A percentile compares a stretch with the other conserved stretches of the same genome.
phyloP scores from a whole-genome alignment of 2,329 filamentous ascomycete genomes.

The Emmonsiellopsis sp. region DNA sequence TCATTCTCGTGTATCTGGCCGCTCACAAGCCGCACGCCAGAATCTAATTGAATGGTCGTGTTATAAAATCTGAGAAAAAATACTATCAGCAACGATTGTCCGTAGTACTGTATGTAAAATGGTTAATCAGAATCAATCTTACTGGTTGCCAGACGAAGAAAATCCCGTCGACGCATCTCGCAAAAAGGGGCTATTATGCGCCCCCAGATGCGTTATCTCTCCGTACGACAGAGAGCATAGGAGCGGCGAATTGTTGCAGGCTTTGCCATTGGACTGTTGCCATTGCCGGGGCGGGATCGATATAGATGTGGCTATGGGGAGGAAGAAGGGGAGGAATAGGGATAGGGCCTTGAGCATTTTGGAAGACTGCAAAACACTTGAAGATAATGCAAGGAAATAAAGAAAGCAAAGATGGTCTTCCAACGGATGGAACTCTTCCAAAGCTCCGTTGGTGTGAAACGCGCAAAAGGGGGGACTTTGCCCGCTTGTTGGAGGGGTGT shows the following conservation, averaged over 20 bases:
- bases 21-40: conserved; percentile 62
- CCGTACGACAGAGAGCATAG: conserved; percentile 64
- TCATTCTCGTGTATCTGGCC: conserved; percentile 59
- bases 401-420: too few relatives aligned
- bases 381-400: too few relatives aligned
- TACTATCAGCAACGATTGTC: not conserved
- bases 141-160: conserved; percentile 62
- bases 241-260: conserved; percentile 73
- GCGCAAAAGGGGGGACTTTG: too few relatives aligned
- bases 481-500: too few relatives aligned
- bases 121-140: conserved; percentile 13
- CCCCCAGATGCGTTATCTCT: conserved; percentile 68
- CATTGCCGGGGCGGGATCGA: too few relatives aligned
- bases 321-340: too few relatives aligned
- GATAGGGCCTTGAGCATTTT: too few relatives aligned
- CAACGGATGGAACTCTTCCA: too few relatives aligned
- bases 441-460: too few relatives aligned
- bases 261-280: conserved; percentile 14
- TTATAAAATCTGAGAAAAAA: conserved; percentile 43
- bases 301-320: too few relatives aligned
- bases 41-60: conserved; percentile 58
- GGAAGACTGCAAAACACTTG: too few relatives aligned
- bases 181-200: conserved; percentile 65
- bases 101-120: not conserved
- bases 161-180: conserved; percentile 53